Conservation (phyloP, 306 rosid species). For the Cicer pinnatifidum region DNA sequence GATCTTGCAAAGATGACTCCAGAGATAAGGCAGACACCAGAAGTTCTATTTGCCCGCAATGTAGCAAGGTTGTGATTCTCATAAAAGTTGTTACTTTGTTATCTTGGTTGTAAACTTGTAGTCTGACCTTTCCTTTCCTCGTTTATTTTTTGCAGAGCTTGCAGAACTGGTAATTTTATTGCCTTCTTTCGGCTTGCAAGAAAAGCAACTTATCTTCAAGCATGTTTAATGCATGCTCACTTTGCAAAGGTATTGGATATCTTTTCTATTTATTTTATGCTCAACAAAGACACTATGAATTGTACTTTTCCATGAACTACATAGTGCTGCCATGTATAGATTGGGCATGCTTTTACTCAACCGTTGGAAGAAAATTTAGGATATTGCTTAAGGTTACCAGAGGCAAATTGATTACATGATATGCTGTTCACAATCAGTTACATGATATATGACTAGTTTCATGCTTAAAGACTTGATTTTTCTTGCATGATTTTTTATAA, state of each 20-base stretch:
- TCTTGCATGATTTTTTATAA: conserved; percentile 21
- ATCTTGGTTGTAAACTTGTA: conserved; percentile 36
- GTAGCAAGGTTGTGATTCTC: conserved; percentile 76
- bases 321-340: conserved; percentile 35
- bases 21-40: conserved; percentile 87
- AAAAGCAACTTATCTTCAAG: conserved; percentile 94
- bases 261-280: conserved; percentile 38
- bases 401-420: conserved; percentile 18
- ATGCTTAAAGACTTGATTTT: conserved; percentile 19
- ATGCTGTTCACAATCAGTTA: neutral
- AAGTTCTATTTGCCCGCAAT: conserved; percentile 90
- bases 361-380: conserved; percentile 41
- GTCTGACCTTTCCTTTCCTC: conserved; percentile 45
- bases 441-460: neutral
- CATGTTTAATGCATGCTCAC: conserved; percentile 99
- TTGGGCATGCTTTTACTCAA: conserved; percentile 23
- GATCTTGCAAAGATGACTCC: conserved; percentile 99
- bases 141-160: conserved; percentile 73
- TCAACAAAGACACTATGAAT: conserved; percentile 24
- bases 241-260: conserved; percentile 77
- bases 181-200: conserved; percentile 90
- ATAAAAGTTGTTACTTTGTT: conserved; percentile 27
- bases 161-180: conserved; percentile 86
- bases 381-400: conserved; percentile 34
- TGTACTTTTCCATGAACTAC: conserved; percentile 35